These are phyloP conservation scores for Tephrocybe rancida DNA, from an alignment of 768 basidiomycete species.

Conservation along the genomic window DNA sequence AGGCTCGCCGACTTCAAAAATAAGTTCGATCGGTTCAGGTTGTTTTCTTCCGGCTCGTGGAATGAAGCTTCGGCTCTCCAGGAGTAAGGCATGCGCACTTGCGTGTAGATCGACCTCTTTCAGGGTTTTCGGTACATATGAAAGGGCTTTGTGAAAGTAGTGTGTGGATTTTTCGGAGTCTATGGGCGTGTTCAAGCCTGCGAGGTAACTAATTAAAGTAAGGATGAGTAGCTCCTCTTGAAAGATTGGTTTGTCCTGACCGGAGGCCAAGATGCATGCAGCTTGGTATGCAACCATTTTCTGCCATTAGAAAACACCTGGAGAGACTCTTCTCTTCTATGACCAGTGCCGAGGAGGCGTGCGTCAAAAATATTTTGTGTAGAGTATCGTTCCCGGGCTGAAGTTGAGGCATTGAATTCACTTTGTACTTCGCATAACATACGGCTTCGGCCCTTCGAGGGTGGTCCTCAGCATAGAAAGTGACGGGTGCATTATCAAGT, in stretches of 20 bases:
- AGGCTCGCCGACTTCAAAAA: conserved; percentile 2
- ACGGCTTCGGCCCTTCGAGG: neutral
- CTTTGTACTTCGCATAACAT: neutral
- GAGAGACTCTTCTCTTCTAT: neutral
- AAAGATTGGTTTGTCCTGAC: neutral
- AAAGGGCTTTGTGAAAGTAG: neutral
- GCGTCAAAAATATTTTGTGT: neutral
- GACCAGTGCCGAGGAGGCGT: neutral
- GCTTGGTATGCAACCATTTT: neutral
- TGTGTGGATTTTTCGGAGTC: neutral
- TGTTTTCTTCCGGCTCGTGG: conserved; percentile 2
- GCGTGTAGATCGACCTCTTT: conserved; percentile 1
- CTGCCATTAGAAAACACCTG: neutral
- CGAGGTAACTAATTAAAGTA: neutral
- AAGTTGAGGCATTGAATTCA: neutral
- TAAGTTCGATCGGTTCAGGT: conserved; percentile 6
- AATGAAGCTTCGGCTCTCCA: conserved; percentile 2
- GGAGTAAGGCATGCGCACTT: conserved; percentile 4
- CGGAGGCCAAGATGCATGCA: neutral
- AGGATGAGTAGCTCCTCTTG: neutral
- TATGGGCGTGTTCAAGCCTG: neutral
- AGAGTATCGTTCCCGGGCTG: neutral
- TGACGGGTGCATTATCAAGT: neutral
- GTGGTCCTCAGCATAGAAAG: neutral
- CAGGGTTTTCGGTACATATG: neutral